These are phyloP conservation scores for Erucastrum elatum DNA, from an alignment of 345 rosid genomes.

Conservation along the genomic window DNA sequence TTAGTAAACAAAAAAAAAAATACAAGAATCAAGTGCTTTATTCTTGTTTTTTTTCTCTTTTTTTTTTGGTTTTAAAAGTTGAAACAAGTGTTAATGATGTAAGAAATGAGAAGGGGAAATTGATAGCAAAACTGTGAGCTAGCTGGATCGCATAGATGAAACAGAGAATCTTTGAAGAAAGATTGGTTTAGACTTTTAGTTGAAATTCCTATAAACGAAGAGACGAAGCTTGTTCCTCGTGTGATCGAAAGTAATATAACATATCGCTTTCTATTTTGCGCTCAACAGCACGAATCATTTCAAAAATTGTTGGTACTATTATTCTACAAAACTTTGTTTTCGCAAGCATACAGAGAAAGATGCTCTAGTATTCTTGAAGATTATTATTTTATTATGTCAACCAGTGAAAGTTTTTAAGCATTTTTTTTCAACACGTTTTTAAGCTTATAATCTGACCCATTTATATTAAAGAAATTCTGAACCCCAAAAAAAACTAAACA, in stretches of 20 bases:
- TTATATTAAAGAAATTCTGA: too few species aligned
- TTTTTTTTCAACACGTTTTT: too few species aligned
- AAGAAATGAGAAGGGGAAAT: conserved; percentile 13
- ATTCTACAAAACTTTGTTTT: conserved; percentile 9
- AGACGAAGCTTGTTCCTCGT: conserved; percentile 28
- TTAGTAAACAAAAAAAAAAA: not conserved
- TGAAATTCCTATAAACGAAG: conserved; percentile 35
- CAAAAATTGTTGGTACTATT: conserved; percentile 9
- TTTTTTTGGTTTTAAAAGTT: not conserved
- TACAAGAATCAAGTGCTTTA: not conserved
- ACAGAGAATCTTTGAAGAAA: conserved; percentile 27
- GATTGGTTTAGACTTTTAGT: not conserved
- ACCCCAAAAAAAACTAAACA: not conserved
- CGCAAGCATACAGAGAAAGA: conserved; percentile 12
- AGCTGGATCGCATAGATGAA: conserved; percentile 30
- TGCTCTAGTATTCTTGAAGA: conserved; percentile 31
- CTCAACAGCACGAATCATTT: conserved; percentile 20
- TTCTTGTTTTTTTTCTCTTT: too few species aligned
- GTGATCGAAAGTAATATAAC: conserved; percentile 16
- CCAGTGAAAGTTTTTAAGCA: not conserved
- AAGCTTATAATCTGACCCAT: too few species aligned
- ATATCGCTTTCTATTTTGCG: conserved; percentile 4
- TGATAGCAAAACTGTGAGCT: conserved; percentile 25
- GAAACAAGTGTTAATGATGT: not conserved
- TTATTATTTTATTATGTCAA: conserved; percentile 20